Evolutionary conservation across 1,284 basidiomycete species (phyloP).

Genomic region (Singerocomus inundabilis): DNA sequence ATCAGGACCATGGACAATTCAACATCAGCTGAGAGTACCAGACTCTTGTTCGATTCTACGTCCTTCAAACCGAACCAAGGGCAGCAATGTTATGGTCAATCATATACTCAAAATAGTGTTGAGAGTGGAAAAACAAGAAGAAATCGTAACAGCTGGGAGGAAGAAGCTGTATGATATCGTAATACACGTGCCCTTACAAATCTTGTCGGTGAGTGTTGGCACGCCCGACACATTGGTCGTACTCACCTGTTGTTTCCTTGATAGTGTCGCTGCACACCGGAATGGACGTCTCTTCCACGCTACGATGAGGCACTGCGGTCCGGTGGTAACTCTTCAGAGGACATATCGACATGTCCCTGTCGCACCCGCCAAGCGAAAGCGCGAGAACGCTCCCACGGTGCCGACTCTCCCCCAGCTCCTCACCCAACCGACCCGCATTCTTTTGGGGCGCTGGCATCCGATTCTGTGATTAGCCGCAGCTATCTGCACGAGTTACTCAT

Average conservation of each 20-base stretch:
- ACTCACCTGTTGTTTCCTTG: not conserved
- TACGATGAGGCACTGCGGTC: conserved; percentile 48
- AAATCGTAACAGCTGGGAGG: conserved; percentile 69
- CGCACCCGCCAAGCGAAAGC: conserved; percentile 17
- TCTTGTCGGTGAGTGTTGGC: conserved; percentile 65
- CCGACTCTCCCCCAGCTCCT: not conserved
- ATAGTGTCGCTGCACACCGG: conserved; percentile 77
- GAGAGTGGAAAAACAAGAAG: conserved; percentile 81
- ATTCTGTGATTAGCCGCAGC: conserved; percentile 40
- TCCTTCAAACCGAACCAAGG: conserved; percentile 82
- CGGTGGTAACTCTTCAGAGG: conserved; percentile 30
- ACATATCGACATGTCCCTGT: conserved; percentile 47
- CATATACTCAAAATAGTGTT: conserved; percentile 86
- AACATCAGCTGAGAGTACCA: conserved; percentile 56
- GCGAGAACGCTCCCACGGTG: conserved; percentile 1
- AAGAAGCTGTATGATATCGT: conserved; percentile 89
- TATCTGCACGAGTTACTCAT: conserved; percentile 59
- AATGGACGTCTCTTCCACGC: conserved; percentile 73
- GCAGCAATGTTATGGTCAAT: conserved; percentile 75
- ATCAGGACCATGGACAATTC: conserved; percentile 72
- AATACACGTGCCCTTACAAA: conserved; percentile 78
- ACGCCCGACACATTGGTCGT: not conserved
- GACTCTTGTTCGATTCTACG: conserved; percentile 58
- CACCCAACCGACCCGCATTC: no score
- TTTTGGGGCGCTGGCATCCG: no score